Evolutionary conservation across 2,329 filamentous ascomycete genomes (phyloP).

Genomic region (Penicillium sp.): DNA sequence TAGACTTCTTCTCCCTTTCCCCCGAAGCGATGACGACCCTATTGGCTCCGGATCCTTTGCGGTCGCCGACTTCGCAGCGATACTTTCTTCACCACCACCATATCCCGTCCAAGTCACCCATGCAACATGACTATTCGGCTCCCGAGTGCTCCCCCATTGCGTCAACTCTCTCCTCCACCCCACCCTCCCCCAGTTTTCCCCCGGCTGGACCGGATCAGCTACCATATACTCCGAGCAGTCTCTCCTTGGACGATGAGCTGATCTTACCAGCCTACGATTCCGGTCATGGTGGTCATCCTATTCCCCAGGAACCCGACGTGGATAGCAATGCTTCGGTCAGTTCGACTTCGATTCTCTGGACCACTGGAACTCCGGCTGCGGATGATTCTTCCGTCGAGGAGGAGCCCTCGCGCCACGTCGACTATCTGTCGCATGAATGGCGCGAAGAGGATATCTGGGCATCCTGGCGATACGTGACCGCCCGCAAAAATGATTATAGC

Average conservation of each 20-base stretch:
- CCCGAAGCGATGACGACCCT: constrained; percentile 33
- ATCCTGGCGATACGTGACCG: constrained; percentile 89
- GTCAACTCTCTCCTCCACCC: constrained; percentile 33
- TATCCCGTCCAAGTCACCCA: constrained; percentile 23
- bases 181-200: constrained; percentile 35
- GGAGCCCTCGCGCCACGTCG: constrained; percentile 81
- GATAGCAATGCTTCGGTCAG: constrained; percentile 21
- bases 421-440: constrained; percentile 91
- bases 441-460: constrained; percentile 95
- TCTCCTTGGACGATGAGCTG: constrained; percentile 40
- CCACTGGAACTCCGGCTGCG: constrained; percentile 58
- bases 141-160: constrained; percentile 23
- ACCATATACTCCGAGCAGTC: constrained; percentile 35
- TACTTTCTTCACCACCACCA: constrained; percentile 28
- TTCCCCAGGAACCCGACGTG: constrained; percentile 38
- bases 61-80: constrained; percentile 28
- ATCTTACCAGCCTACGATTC: constrained; percentile 42
- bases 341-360: constrained; percentile 52
- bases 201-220: constrained; percentile 27
- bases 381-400: constrained; percentile 72
- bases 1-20: background rate
- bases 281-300: constrained; percentile 31
- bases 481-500: constrained; percentile 69
- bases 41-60: constrained; percentile 29
- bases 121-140: constrained; percentile 24